phyloP scores from a whole-genome alignment of 345 rosid species.

The Excoecaria cochinchinensis region DNA sequence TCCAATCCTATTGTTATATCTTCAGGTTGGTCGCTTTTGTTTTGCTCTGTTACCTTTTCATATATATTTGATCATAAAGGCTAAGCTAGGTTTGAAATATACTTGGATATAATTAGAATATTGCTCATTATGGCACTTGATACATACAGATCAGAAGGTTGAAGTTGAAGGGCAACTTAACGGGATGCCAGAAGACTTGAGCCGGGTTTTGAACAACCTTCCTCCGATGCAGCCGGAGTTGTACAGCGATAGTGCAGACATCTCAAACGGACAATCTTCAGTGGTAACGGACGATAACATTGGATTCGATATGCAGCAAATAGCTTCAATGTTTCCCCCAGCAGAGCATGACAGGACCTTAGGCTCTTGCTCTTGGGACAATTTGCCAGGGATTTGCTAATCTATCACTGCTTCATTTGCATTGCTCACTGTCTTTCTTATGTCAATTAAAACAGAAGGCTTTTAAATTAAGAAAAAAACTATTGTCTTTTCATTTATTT shows the following conservation, averaged over 20 bases:
- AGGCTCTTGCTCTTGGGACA: slow-evolving; percentile 47
- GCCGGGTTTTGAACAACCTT: slow-evolving; percentile 33
- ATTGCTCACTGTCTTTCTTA: not conserved
- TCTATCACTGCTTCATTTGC: not conserved
- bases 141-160: slow-evolving; percentile 31
- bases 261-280: slow-evolving; percentile 59
- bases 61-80: not conserved
- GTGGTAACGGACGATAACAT: slow-evolving; percentile 49
- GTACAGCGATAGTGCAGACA: slow-evolving; percentile 49
- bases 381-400: slow-evolving; percentile 48
- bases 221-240: slow-evolving; percentile 40
- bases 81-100: not conserved
- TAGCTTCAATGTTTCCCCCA: slow-evolving; percentile 49
- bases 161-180: slow-evolving; percentile 41
- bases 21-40: slow-evolving; percentile 33
- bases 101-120: not conserved
- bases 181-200: slow-evolving; percentile 48
- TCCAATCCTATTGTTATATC: slow-evolving; percentile 22
- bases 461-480: not conserved
- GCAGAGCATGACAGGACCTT: slow-evolving; percentile 29
- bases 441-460: not conserved
- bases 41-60: no score
- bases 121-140: slow-evolving; percentile 6
- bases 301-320: slow-evolving; percentile 60
- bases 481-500: not conserved